phyloP scores from a whole-genome alignment of 768 basidiomycete species.

The Lactarius quietus region DNA sequence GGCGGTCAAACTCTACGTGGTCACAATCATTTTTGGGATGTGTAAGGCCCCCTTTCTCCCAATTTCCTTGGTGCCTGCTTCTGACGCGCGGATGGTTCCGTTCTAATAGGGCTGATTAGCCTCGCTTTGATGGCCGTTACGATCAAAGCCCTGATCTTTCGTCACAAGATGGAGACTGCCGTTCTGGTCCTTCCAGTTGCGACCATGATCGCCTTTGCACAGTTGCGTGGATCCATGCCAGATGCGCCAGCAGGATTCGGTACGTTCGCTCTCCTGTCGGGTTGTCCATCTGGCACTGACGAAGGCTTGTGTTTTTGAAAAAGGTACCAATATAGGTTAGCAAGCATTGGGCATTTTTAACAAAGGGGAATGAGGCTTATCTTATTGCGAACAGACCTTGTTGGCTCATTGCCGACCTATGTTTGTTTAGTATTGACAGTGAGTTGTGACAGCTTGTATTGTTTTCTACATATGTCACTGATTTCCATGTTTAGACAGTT shows the following conservation, averaged over 20 bases:
- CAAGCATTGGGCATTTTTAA: neutral
- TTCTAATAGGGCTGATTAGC: slow-evolving; percentile 15
- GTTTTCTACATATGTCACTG: neutral
- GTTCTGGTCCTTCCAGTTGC: slow-evolving; percentile 29
- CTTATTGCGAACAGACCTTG: slow-evolving; percentile 2
- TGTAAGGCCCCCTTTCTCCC: slow-evolving; percentile 5
- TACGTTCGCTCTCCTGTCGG: neutral
- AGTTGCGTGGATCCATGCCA: slow-evolving; percentile 29
- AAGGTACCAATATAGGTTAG: slow-evolving; percentile 19
- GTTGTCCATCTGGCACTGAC: neutral
- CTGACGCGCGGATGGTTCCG: neutral
- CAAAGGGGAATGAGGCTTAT: neutral
- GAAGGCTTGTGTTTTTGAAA: neutral
- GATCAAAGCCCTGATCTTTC: slow-evolving; percentile 25
- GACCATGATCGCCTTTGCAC: slow-evolving; percentile 32
- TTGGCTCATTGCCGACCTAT: slow-evolving; percentile 19
- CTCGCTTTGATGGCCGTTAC: slow-evolving; percentile 12
- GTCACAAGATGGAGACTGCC: slow-evolving; percentile 25
- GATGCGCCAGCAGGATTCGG: slow-evolving; percentile 30
- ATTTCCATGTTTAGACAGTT: neutral
- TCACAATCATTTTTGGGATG: slow-evolving; percentile 20
- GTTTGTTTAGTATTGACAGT: slow-evolving; percentile 18
- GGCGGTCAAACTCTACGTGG: slow-evolving; percentile 13
- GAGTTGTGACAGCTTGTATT: neutral
- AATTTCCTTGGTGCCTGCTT: neutral